Percentiles rank a stretch among this genome's conserved stretches.
These are phyloP conservation scores for Blastobotrys parvus DNA, from an alignment of 805 yeast species.

Conservation along the genomic window DNA sequence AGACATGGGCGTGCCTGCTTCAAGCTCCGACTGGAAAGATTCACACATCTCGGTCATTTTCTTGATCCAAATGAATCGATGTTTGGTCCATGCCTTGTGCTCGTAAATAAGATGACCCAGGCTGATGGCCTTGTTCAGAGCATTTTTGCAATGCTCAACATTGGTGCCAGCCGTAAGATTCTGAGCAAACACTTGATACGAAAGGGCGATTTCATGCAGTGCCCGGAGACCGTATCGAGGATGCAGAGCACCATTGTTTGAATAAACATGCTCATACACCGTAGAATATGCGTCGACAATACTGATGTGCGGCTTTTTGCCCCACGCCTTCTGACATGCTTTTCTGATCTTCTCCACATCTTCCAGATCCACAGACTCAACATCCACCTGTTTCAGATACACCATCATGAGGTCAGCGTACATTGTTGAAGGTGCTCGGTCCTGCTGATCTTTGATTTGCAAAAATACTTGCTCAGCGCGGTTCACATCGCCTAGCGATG, in stretches of 20 bases:
- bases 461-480: background rate
- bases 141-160: constrained; percentile 2
- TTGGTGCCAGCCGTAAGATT: background rate
- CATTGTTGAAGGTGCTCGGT: background rate
- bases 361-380: background rate
- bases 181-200: constrained; percentile 4
- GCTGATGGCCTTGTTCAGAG: background rate
- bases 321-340: constrained; percentile 3
- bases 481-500: background rate
- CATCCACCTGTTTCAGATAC: background rate
- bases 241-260: background rate
- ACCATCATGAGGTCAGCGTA: constrained; percentile 1
- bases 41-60: constrained; percentile 5
- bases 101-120: constrained; percentile 3
- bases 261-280: background rate
- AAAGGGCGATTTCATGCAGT: constrained; percentile 6
- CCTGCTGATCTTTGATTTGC: background rate
- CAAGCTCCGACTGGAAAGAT: background rate
- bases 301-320: constrained; percentile 3
- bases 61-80: constrained; percentile 6
- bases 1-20: background rate
- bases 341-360: constrained; percentile 1
- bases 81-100: constrained; percentile 8
- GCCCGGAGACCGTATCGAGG: constrained; percentile 7
- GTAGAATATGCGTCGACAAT: constrained; percentile 1